Evolutionary conservation across 208 protist genomes (phyloP).

Genomic region (Zelonia costaricensis): DNA sequence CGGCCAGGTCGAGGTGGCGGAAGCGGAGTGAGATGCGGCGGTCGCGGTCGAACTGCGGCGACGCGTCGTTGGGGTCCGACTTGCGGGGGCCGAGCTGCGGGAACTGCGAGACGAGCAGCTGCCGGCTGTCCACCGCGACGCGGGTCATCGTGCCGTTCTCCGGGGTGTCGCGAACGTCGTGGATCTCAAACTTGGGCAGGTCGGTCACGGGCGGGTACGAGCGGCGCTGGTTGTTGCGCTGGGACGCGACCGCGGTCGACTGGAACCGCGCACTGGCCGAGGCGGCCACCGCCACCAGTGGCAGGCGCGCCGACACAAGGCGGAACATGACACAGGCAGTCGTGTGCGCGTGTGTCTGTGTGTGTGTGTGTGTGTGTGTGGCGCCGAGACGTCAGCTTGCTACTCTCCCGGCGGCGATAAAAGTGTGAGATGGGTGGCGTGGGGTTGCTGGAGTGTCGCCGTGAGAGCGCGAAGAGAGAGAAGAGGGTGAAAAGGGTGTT

Average conservation of each 20-base stretch:
- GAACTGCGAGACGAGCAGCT: conserved; percentile 82
- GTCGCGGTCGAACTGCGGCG: conserved; percentile 84
- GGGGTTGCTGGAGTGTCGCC: no score
- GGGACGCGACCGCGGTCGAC: conserved; percentile 5
- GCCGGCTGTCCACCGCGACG: conserved; percentile 72
- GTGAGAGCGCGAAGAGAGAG: no score
- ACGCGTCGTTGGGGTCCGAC: conserved; percentile 80
- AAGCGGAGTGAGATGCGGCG: conserved; percentile 78
- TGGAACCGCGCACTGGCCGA: conserved; percentile 22
- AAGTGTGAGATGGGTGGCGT: no score
- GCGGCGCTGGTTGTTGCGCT: conserved; percentile 8
- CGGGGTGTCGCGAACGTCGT: conserved; percentile 82
- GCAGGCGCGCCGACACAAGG: conserved; percentile 20
- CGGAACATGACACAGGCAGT: conserved; percentile 62
- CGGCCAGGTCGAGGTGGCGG: conserved; percentile 78
- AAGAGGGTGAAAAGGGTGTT: no score
- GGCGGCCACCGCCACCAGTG: conserved; percentile 5
- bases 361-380: no score
- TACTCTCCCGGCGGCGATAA: no score
- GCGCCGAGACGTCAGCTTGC: no score
- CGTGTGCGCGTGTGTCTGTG: no score
- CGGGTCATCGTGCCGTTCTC: conserved; percentile 76
- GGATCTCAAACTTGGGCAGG: conserved; percentile 86
- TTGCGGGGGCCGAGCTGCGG: conserved; percentile 88
- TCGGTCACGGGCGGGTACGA: conserved; percentile 9